Conservation (phyloP, 352 stramenopile species). For the Phytophthora quininea region DNA sequence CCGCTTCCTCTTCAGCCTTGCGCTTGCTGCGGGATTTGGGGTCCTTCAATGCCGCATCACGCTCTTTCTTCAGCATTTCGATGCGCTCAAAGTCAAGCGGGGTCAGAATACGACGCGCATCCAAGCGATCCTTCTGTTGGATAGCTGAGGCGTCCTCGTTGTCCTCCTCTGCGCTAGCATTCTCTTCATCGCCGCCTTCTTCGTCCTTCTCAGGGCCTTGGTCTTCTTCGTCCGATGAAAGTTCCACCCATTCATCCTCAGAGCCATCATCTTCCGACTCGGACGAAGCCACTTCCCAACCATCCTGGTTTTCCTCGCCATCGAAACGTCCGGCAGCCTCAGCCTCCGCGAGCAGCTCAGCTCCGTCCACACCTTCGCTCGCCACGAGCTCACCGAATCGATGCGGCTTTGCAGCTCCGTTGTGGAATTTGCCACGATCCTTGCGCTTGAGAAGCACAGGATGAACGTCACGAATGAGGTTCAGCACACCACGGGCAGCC, state of each 20-base stretch:
- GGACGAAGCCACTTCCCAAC: conserved; percentile 79
- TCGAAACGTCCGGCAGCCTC: conserved; percentile 78
- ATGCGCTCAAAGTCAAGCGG: conserved; percentile 91
- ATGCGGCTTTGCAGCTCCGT: conserved; percentile 84
- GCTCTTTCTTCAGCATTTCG: conserved; percentile 91
- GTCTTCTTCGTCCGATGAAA: conserved; percentile 67
- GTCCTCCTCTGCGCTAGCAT: conserved; percentile 54
- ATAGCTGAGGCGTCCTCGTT: conserved; percentile 39
- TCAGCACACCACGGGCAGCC: conserved; percentile 95
- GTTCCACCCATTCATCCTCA: conserved; percentile 78
- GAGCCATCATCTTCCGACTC: conserved; percentile 70
- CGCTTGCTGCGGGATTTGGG: conserved; percentile 80
- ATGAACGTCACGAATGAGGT: conserved; percentile 97
- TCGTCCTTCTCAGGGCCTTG: conserved; percentile 50
- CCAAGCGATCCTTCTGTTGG: conserved; percentile 81
- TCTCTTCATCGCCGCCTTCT: conserved; percentile 47
- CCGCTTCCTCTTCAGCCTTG: conserved; percentile 78
- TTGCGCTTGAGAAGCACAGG: conserved; percentile 96
- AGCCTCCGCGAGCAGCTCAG: conserved; percentile 92
- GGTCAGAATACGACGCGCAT: conserved; percentile 88
- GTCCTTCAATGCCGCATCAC: conserved; percentile 78
- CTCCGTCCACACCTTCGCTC: conserved; percentile 94
- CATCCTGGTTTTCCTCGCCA: conserved; percentile 81
- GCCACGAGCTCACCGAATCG: conserved; percentile 92
- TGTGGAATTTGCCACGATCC: conserved; percentile 94